A percentile compares a stretch with the other conserved stretches of the same genome.
These are phyloP conservation scores for Emericellopsis terricola DNA, from an alignment of 495 filamentous ascomycete genomes.

Conservation along the genomic window DNA sequence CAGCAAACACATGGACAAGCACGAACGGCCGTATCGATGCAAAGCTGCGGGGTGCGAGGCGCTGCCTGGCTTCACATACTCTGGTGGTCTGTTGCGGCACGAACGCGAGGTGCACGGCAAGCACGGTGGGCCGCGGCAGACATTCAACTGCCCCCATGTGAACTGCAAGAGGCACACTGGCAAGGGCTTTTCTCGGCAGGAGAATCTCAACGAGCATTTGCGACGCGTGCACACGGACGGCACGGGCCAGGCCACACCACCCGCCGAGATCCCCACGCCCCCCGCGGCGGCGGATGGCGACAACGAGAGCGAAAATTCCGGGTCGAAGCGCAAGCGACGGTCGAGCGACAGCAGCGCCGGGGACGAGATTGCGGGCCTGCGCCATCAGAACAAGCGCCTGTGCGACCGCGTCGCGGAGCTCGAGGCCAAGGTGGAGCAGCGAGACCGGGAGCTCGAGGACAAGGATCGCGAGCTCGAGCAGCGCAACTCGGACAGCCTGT, in stretches of 20 bases:
- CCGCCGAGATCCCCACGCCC: slow-evolving; percentile 2
- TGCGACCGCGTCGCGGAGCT: slow-evolving; percentile 19
- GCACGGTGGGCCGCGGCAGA: slow-evolving; percentile 64
- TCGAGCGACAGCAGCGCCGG: slow-evolving; percentile 6
- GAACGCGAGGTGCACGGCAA: slow-evolving; percentile 82
- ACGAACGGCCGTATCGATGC: slow-evolving; percentile 82
- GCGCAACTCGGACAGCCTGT: slow-evolving; percentile 11
- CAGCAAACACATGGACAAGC: slow-evolving; percentile 96
- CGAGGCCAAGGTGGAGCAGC: slow-evolving; percentile 13
- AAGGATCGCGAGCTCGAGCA: slow-evolving; percentile 7
- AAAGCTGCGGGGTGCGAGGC: slow-evolving; percentile 61
- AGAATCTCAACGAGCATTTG: slow-evolving; percentile 79
- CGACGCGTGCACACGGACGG: slow-evolving; percentile 51
- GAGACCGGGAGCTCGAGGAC: slow-evolving; percentile 12
- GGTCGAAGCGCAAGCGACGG: slow-evolving; percentile 18
- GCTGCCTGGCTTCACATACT: slow-evolving; percentile 84
- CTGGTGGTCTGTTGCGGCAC: slow-evolving; percentile 71
- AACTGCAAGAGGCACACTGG: slow-evolving; percentile 64
- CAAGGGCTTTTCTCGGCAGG: slow-evolving; percentile 67
- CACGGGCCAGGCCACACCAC: slow-evolving; percentile 3
- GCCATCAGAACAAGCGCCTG: slow-evolving; percentile 21
- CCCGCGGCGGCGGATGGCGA: slow-evolving; percentile 13
- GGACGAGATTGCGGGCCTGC: slow-evolving; percentile 11
- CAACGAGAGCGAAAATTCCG: slow-evolving; percentile 12
- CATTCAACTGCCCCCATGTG: slow-evolving; percentile 57